phyloP scores from a whole-genome alignment of 345 rosid species.

The Orychophragmus violaceus region DNA sequence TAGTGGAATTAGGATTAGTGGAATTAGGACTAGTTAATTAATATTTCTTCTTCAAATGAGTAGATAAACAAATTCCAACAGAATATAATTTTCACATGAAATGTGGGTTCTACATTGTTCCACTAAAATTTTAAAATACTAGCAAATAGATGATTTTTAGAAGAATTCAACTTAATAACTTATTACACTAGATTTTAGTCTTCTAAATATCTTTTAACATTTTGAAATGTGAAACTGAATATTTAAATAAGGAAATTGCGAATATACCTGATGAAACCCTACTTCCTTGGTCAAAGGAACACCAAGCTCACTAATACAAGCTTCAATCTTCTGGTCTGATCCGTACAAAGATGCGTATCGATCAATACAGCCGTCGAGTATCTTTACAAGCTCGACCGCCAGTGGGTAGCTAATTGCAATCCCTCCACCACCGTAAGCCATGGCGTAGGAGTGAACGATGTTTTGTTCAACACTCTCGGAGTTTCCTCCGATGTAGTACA shows the following conservation, averaged over 20 bases:
- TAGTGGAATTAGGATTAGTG: too few relatives aligned
- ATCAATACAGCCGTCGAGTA: constrained; percentile 79
- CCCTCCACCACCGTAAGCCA: constrained; percentile 93
- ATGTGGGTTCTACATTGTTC: too few relatives aligned
- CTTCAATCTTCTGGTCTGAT: constrained; percentile 79
- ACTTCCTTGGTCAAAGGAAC: constrained; percentile 70
- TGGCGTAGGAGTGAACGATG: constrained; percentile 63
- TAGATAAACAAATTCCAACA: too few relatives aligned
- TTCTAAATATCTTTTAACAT: not conserved
- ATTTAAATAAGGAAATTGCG: not conserved
- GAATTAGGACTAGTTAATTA: too few relatives aligned
- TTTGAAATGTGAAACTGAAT: not conserved
- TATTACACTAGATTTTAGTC: too few relatives aligned
- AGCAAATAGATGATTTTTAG: too few relatives aligned
- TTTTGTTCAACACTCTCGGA: constrained; percentile 92
- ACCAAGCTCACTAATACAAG: constrained; percentile 76
- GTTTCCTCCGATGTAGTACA: constrained; percentile 78
- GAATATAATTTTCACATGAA: too few relatives aligned
- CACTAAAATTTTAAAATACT: too few relatives aligned
- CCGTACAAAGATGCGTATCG: constrained; percentile 69
- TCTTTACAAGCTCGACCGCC: constrained; percentile 59
- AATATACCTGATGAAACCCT: constrained; percentile 84
- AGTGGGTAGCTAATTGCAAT: constrained; percentile 75
- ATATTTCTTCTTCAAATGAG: too few relatives aligned
- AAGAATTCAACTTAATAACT: too few relatives aligned